These are phyloP conservation scores for Trichoderma sp. DNA, from an alignment of 2,329 filamentous ascomycete genomes.

Conservation along the genomic window DNA sequence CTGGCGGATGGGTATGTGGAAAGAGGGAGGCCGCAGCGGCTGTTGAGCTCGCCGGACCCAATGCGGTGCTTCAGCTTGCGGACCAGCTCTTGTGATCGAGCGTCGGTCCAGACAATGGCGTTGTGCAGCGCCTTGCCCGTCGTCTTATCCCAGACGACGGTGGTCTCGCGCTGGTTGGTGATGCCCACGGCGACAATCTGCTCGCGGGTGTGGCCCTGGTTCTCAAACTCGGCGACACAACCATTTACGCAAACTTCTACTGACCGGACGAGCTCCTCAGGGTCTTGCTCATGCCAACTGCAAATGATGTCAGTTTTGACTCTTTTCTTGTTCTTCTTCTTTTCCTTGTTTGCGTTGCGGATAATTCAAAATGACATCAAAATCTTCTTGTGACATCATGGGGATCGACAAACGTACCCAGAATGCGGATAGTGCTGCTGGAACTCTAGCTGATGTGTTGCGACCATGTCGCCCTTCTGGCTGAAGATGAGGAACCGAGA, in stretches of 20 bases:
- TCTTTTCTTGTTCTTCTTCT: not conserved
- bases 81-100: conserved; percentile 71
- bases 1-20: conserved; percentile 81
- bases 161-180: conserved; percentile 83
- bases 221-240: conserved; percentile 68
- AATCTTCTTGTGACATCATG: not conserved
- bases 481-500: conserved; percentile 80
- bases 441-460: conserved; percentile 75
- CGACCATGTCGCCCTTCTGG: conserved; percentile 67
- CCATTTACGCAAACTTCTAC: conserved; percentile 76
- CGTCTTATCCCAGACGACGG: conserved; percentile 75
- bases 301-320: conserved; percentile 5
- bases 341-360: not conserved
- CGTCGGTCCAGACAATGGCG: conserved; percentile 84
- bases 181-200: conserved; percentile 78
- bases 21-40: conserved; percentile 73
- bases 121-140: conserved; percentile 78
- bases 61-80: conserved; percentile 69
- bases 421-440: conserved; percentile 73
- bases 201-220: conserved; percentile 64
- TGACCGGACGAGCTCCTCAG: conserved; percentile 70
- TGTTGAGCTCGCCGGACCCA: conserved; percentile 66
- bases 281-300: conserved; percentile 86
- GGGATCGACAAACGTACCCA: conserved; percentile 57
- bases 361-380: not conserved